Conservation (phyloP, 2,329 filamentous ascomycete species). For the Penicillium sp. region DNA sequence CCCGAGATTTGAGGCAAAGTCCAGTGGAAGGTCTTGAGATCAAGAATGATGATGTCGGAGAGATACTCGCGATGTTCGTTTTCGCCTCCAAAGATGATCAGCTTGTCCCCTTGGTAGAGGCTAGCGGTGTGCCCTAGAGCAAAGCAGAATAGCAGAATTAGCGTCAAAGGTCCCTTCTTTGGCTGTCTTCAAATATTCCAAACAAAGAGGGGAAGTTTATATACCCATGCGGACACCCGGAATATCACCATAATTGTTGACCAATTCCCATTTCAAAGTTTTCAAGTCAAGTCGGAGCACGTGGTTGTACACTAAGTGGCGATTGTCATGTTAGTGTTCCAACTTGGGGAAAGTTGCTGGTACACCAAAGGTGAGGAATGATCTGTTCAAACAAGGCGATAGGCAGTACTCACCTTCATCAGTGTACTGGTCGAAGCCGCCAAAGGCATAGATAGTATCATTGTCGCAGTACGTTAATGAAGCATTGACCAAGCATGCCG, state of each 20-base stretch:
- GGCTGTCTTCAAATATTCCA: slow-evolving; percentile 14
- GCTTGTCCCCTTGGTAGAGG: slow-evolving; percentile 85
- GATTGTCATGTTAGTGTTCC: slow-evolving; percentile 2
- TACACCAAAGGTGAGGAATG: no score
- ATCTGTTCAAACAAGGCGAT: no score
- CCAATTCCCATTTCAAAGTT: slow-evolving; percentile 86
- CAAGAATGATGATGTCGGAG: slow-evolving; percentile 91
- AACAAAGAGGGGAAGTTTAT: background rate
- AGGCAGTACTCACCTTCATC: slow-evolving; percentile 61
- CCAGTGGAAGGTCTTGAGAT: slow-evolving; percentile 91
- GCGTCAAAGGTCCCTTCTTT: background rate
- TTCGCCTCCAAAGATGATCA: slow-evolving; percentile 96
- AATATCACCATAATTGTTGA: slow-evolving; percentile 98
- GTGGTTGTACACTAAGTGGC: slow-evolving; percentile 75
- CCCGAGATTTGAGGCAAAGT: slow-evolving; percentile 84
- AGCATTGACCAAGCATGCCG: slow-evolving; percentile 92
- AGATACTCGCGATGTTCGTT: slow-evolving; percentile 96
- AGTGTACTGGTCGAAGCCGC: slow-evolving; percentile 96
- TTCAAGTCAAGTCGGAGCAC: slow-evolving; percentile 82
- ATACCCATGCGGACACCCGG: slow-evolving; percentile 93
- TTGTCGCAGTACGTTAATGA: slow-evolving; percentile 98
- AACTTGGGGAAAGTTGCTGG: background rate
- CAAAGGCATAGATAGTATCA: slow-evolving; percentile 96
- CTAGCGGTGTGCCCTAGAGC: slow-evolving; percentile 80
- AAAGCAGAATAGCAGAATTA: background rate